A percentile compares a stretch with the other conserved stretches of the same genome.
Conservation (phyloP, 108 stramenopile genomes). For the Epipyxis sp. region DNA sequence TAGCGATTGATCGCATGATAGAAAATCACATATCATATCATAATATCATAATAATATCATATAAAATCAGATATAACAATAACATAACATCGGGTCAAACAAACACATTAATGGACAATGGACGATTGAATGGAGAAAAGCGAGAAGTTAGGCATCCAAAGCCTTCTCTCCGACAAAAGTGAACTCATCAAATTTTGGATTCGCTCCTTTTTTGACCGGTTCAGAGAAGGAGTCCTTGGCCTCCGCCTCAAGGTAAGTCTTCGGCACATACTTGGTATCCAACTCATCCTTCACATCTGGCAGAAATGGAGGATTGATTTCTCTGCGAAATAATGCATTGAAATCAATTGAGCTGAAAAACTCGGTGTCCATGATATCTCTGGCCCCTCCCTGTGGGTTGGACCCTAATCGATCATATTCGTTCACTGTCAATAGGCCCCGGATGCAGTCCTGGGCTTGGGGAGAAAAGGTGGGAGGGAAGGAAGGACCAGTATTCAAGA, state of each 20-base stretch:
- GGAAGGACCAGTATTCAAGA: slow-evolving; percentile 37
- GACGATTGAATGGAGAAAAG: no score
- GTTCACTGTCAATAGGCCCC: slow-evolving; percentile 8
- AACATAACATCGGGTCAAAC: no score
- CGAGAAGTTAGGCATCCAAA: no score
- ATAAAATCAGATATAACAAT: no score
- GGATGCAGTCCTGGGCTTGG: slow-evolving; percentile 30
- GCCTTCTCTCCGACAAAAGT: slow-evolving; percentile 8
- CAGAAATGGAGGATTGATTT: slow-evolving; percentile 12
- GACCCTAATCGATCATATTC: slow-evolving; percentile 30
- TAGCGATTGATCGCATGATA: no score
- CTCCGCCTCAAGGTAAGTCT: slow-evolving; percentile 30
- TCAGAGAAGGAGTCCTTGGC: slow-evolving; percentile 11
- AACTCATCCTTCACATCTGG: slow-evolving; percentile 24
- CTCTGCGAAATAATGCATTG: neutral
- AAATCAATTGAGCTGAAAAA: slow-evolving; percentile 17
- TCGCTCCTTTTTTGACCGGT: neutral
- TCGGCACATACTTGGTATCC: slow-evolving; percentile 34
- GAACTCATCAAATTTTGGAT: slow-evolving; percentile 18
- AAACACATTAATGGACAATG: no score
- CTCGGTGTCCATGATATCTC: slow-evolving; percentile 9
- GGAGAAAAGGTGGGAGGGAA: slow-evolving; percentile 41
- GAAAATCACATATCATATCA: no score
- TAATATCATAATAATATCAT: no score
- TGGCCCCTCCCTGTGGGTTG: neutral